phyloP scores from a whole-genome alignment of 139 green algal genomes.

The Trebouxia sp. region DNA sequence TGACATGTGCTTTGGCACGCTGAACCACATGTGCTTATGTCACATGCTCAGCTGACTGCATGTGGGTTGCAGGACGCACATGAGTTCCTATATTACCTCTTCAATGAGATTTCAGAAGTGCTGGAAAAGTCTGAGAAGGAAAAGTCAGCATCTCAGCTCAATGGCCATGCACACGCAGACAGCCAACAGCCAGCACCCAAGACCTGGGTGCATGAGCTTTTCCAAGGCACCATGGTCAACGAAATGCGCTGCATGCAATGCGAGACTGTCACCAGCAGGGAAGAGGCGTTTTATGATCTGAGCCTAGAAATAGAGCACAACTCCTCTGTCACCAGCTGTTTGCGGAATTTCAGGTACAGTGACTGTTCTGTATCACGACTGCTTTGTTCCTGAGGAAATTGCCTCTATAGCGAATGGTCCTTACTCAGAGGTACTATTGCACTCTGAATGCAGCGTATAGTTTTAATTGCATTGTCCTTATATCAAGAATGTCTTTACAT shows the following conservation, averaged over 20 bases:
- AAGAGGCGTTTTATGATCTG: constrained; percentile 96
- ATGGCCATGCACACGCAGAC: neutral
- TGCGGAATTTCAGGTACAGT: constrained; percentile 85
- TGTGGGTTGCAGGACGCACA: constrained; percentile 90
- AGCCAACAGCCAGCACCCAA: constrained; percentile 28
- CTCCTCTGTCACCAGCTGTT: constrained; percentile 80
- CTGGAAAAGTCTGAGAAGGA: constrained; percentile 77
- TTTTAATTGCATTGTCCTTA: too few relatives aligned
- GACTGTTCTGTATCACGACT: neutral
- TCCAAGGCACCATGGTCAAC: constrained; percentile 89
- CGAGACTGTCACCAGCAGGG: constrained; percentile 71
- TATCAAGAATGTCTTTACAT: too few relatives aligned
- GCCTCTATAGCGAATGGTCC: neutral
- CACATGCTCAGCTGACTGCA: too few relatives aligned
- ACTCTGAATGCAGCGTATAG: too few relatives aligned
- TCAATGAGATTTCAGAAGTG: constrained; percentile 91
- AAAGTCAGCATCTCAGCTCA: neutral
- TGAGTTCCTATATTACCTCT: constrained; percentile 96
- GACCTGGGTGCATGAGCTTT: constrained; percentile 96
- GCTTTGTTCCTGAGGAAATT: neutral
- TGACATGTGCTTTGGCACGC: neutral
- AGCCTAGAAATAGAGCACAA: constrained; percentile 95
- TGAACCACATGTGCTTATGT: neutral
- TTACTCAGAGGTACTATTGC: too few relatives aligned
- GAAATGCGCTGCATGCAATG: constrained; percentile 94